Percentiles rank a stretch among this genome's conserved stretches.
These are phyloP conservation scores for Penicillium capsulatum DNA, from an alignment of 2,329 filamentous ascomycete species.

Conservation along the genomic window DNA sequence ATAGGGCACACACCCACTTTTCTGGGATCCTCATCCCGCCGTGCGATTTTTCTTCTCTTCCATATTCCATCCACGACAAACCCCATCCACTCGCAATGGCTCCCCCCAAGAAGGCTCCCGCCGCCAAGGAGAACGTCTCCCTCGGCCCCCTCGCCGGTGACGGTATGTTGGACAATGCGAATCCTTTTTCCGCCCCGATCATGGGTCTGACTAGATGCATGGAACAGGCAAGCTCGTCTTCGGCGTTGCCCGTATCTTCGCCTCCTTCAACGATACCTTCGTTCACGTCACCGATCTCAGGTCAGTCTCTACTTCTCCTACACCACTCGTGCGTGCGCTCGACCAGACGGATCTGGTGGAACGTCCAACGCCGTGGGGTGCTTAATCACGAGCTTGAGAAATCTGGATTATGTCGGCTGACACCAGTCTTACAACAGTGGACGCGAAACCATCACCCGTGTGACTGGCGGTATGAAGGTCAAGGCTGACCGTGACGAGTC, in stretches of 20 bases:
- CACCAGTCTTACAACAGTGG: constrained; percentile 62
- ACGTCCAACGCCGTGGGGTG: constrained; percentile 2
- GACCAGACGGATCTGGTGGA: constrained; percentile 1
- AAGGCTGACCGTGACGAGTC: constrained; percentile 99
- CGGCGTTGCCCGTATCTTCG: constrained; percentile 96
- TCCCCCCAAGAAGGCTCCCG: constrained; percentile 78
- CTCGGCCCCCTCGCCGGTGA: constrained; percentile 95
- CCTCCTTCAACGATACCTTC: constrained; percentile 89
- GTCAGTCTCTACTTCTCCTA: constrained; percentile 48
- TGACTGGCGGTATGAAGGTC: constrained; percentile 99
- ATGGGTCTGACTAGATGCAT: constrained; percentile 14
- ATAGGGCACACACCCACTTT: constrained; percentile 42
- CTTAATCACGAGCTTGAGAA: too few species aligned
- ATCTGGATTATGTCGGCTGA: constrained; percentile 52
- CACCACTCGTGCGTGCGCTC: constrained; percentile 1
- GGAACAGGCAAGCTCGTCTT: constrained; percentile 86
- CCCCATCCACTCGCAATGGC: constrained; percentile 62
- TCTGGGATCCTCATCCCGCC: constrained; percentile 15
- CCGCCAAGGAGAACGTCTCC: constrained; percentile 93
- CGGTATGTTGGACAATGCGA: constrained; percentile 55
- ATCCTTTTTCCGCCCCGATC: constrained; percentile 2
- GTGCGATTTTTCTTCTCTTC: constrained; percentile 25
- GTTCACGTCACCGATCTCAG: constrained; percentile 99
- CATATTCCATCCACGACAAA: constrained; percentile 43
- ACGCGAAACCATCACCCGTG: constrained; percentile 99